A percentile compares a stretch with the other conserved stretches of the same genome.
Conservation (phyloP, 768 basidiomycete species). For the Agrocybe pediades region DNA sequence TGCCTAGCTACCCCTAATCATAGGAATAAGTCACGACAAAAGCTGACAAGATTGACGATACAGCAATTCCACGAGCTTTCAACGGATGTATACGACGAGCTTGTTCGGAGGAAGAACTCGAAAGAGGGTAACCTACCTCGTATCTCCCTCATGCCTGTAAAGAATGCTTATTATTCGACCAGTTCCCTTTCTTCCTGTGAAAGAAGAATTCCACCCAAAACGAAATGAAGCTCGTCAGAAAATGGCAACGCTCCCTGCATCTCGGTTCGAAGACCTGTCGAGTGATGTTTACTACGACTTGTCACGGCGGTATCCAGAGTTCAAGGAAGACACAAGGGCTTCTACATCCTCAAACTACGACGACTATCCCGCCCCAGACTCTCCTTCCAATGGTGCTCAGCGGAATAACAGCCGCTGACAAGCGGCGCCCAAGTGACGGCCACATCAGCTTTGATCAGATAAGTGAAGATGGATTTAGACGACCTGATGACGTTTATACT, state of each 20-base stretch:
- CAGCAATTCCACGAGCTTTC: conserved; percentile 98
- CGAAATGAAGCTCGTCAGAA: conserved; percentile 98
- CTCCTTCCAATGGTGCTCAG: conserved; percentile 47
- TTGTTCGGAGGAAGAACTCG: conserved; percentile 77
- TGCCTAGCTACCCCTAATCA: conserved; percentile 72
- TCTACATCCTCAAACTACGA: conserved; percentile 68
- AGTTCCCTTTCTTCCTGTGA: conserved; percentile 91
- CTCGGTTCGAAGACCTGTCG: conserved; percentile 92
- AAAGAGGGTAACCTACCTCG: conserved; percentile 57
- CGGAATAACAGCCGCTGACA: conserved; percentile 48
- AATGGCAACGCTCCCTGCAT: conserved; percentile 85
- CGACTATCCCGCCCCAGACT: conserved; percentile 73
- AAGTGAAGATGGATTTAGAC: conserved; percentile 58
- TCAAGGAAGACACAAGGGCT: conserved; percentile 76
- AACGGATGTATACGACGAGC: conserved; percentile 97
- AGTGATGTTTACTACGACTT: conserved; percentile 97
- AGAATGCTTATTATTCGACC: conserved; percentile 17
- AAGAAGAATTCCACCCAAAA: conserved; percentile 96
- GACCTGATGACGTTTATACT: conserved; percentile 48
- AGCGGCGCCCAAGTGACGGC: conserved; percentile 48
- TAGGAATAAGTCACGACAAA: conserved; percentile 81
- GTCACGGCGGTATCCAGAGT: conserved; percentile 91
- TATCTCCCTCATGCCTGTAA: conserved; percentile 7
- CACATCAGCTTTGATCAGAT: conserved; percentile 45
- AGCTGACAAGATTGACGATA: conserved; percentile 90